Conservation (phyloP, 352 stramenopile genomes). For the Halophytophthora batemanensis region DNA sequence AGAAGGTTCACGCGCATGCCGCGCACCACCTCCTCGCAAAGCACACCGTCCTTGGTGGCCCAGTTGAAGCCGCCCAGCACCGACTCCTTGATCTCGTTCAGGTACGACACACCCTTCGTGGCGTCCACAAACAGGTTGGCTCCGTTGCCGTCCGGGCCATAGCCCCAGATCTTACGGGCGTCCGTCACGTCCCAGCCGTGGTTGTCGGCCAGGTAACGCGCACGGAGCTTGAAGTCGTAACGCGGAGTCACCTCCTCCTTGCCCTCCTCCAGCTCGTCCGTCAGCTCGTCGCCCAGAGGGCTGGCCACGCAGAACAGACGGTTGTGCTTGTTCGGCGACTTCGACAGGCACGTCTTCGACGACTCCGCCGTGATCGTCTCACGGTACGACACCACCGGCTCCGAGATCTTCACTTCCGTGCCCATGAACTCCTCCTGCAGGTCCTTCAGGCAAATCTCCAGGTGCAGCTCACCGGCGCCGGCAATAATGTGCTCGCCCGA, state of each 20-base stretch:
- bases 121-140: slow-evolving; percentile 98
- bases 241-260: slow-evolving; percentile 89
- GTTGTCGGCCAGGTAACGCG: slow-evolving; percentile 96
- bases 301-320: slow-evolving; percentile 96
- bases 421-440: slow-evolving; percentile 99
- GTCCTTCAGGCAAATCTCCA: slow-evolving; percentile 99
- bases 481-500: slow-evolving; percentile 99
- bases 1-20: slow-evolving; percentile 98
- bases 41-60: slow-evolving; percentile 96
- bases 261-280: slow-evolving; percentile 96
- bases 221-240: slow-evolving; percentile 96
- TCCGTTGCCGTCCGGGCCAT: slow-evolving; percentile 98
- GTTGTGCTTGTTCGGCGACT: slow-evolving; percentile 99
- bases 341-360: slow-evolving; percentile 96
- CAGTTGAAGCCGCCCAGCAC: slow-evolving; percentile 98
- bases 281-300: slow-evolving; percentile 92
- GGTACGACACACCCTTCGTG: slow-evolving; percentile 99
- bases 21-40: slow-evolving; percentile 98
- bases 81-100: slow-evolving; percentile 99
- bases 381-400: slow-evolving; percentile 99
- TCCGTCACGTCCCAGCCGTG: slow-evolving; percentile 98
- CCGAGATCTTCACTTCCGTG: slow-evolving; percentile 97
- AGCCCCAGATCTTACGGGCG: slow-evolving; percentile 99
- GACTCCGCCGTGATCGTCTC: slow-evolving; percentile 98
- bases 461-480: slow-evolving; percentile 97